Conservation (phyloP, 2,329 filamentous ascomycete genomes). For the Pseudocercospora crystallina region DNA sequence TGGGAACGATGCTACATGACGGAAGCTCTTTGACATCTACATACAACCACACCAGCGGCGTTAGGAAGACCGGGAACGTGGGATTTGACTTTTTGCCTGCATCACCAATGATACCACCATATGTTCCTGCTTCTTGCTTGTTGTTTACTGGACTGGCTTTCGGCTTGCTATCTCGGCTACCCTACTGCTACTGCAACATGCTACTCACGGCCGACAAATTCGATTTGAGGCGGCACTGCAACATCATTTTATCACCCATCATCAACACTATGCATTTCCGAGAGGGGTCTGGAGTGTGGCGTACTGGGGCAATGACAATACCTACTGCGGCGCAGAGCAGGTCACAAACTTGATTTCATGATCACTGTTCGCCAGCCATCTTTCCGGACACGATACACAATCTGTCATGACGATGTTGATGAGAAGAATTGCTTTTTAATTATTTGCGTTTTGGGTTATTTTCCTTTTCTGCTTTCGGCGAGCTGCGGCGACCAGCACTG, state of each 20-base stretch:
- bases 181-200: neutral
- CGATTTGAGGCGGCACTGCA: no score
- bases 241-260: no score
- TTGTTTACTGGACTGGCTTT: conserved; percentile 3
- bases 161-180: conserved; percentile 14
- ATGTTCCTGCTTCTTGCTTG: conserved; percentile 18
- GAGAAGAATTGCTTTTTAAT: neutral
- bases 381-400: neutral
- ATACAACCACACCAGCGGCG: conserved; percentile 16
- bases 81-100: conserved; percentile 9
- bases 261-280: no score
- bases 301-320: no score
- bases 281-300: no score
- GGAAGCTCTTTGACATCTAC: conserved; percentile 17
- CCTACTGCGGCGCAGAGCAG: no score
- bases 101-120: conserved; percentile 26
- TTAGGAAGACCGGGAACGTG: conserved; percentile 6
- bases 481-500: no score
- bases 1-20: conserved; percentile 12
- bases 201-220: no score
- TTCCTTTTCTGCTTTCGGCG: no score
- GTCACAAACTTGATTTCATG: no score
- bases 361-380: no score
- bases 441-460: no score
- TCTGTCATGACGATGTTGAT: conserved; percentile 18